Percentiles rank a stretch among this genome's conserved stretches.
Conservation (phyloP, 2,329 filamentous ascomycete genomes). For the Fusarium chlamydosporum region DNA sequence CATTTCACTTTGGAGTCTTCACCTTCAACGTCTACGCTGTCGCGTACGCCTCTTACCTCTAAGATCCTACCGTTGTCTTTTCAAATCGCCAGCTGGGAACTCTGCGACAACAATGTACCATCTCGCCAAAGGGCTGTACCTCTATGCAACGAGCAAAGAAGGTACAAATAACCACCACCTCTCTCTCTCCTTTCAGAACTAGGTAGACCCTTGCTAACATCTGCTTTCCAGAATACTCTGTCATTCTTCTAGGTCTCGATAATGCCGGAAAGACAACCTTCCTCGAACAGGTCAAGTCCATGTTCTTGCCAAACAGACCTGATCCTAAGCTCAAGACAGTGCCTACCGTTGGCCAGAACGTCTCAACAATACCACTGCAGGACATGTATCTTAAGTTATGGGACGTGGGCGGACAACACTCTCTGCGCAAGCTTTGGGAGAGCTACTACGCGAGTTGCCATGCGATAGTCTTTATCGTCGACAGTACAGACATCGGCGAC, state of each 20-base stretch:
- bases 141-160: conserved; percentile 97
- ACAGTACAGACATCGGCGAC: conserved; percentile 93
- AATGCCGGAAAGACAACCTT: conserved; percentile 99
- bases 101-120: conserved; percentile 80
- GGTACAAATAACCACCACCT: conserved; percentile 64
- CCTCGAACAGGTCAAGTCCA: conserved; percentile 93
- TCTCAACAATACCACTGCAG: conserved; percentile 88
- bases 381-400: conserved; percentile 99
- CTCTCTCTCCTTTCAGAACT: conserved; percentile 19
- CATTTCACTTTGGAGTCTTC: conserved; percentile 7
- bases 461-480: conserved; percentile 97
- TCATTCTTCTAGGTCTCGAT: conserved; percentile 95
- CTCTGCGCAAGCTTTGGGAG: conserved; percentile 91
- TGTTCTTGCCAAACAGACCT: conserved; percentile 76
- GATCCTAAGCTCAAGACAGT: conserved; percentile 86
- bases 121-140: conserved; percentile 92
- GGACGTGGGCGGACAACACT: conserved; percentile 96
- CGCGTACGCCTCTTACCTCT: conserved; percentile 9
- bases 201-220: conserved; percentile 11
- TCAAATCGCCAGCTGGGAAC: neutral
- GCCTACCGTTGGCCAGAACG: conserved; percentile 97
- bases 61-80: neutral
- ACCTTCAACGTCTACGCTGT: conserved; percentile 5
- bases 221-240: conserved; percentile 82
- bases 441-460: conserved; percentile 95